Base-by-base conservation (phyloP, 345 rosid species). In the Dipteronia dyeriana region DNA sequence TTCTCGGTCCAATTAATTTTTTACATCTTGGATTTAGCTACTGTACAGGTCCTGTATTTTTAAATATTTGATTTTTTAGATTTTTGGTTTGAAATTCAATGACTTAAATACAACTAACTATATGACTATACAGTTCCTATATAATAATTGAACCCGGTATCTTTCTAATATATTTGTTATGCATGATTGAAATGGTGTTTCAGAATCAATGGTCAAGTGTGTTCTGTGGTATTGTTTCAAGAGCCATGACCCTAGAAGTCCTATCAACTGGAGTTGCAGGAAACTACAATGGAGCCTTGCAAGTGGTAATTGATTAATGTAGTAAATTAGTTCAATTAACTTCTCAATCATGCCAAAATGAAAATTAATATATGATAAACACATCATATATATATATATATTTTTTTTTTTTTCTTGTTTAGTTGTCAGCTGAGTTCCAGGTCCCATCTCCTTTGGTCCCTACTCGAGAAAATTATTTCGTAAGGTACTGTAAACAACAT, bases 381-480 rank as follows among this genome's bases (percentile, higher is more conserved):
- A 34, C 38, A 34, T 34, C 38, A 34, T 34, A 34, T 34, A 4
- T 34, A 4, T 34, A 4, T n/a, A n/a, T n/a, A n/a, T n/a, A n/a
- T n/a, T n/a, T n/a, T n/a, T n/a, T 34, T 0, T 34, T 34, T 34
- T 4, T 29, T 73, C 16, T 79, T 56, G 57, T 53, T 17, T 75
- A 93, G 99, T 93, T 93, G 98, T 90, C 96, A 71, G 94, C 98
- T 0, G 99, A 95, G 77, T 92, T 95, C 74, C 99, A 96, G 76
- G 94, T 96, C 71, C 93, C 97, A 1, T 90, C 99, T 0, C 99
- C 99, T 3, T 79, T 96, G 0, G 98, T 94, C 26, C 95, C 99
- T 0, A 88, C 97, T 11, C 90, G 98, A 0, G 98, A 96, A 79
- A 90, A 83, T 76, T 92, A 92, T 84, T 90, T 94, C 47, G 94